Evolutionary conservation across 805 yeast species (phyloP).

Genomic region (Cyberlindnera sargentensis): DNA sequence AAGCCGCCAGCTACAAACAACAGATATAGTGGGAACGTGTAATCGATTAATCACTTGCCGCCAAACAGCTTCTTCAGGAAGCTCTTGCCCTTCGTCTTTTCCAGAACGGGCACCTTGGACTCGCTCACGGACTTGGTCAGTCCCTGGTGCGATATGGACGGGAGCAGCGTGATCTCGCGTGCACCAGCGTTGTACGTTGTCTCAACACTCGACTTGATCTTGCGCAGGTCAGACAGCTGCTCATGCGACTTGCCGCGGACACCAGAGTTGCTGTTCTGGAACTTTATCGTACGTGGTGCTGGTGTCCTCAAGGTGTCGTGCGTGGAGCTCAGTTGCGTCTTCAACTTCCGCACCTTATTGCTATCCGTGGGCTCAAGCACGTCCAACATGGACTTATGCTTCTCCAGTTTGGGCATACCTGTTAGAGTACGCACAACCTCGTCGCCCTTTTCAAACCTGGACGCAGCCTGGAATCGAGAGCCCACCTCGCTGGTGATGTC

Average conservation of each 20-base stretch:
- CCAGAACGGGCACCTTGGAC: constrained; percentile 5
- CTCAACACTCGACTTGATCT: constrained; percentile 8
- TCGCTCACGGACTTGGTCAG: constrained; percentile 10
- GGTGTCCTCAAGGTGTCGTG: not conserved
- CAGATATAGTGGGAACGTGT: no score
- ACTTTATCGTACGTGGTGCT: not conserved
- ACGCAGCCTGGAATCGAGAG: constrained; percentile 24
- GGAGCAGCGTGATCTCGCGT: constrained; percentile 1
- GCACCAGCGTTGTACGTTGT: not conserved
- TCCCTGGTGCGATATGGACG: constrained; percentile 11
- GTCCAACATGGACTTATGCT: constrained; percentile 22
- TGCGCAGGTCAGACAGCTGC: constrained; percentile 2
- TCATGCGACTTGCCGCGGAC: not conserved
- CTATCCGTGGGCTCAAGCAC: constrained; percentile 7
- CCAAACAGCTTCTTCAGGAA: constrained; percentile 8
- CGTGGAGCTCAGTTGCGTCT: constrained; percentile 2
- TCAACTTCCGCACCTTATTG: constrained; percentile 1
- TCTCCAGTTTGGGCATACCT: constrained; percentile 25
- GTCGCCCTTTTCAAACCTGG: constrained; percentile 28
- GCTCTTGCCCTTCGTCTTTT: constrained; percentile 7
- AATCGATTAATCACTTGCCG: not conserved
- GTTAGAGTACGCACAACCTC: constrained; percentile 35
- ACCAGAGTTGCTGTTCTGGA: not conserved
- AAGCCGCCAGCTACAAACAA: no score
- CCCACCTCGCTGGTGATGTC: constrained; percentile 19